phyloP scores from a whole-genome alignment of 2,329 filamentous ascomycete genomes.

The Monosporascus sp. region DNA sequence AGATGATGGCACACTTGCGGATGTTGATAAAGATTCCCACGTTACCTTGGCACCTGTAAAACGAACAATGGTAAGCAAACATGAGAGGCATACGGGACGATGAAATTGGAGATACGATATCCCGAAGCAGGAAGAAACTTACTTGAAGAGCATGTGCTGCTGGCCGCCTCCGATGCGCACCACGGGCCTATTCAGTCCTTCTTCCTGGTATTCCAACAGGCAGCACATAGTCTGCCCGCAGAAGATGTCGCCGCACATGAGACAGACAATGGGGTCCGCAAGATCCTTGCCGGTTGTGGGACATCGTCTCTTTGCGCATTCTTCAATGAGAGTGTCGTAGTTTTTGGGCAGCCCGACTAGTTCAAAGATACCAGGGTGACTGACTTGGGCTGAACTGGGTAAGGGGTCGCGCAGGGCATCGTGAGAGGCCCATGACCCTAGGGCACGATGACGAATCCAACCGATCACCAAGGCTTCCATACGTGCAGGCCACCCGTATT shows the following conservation, averaged over 20 bases:
- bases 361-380: conserved; percentile 90
- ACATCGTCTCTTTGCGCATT: conserved; percentile 77
- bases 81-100: background rate
- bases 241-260: conserved; percentile 95
- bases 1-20: conserved; percentile 88
- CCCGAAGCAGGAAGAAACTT: conserved; percentile 32
- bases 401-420: conserved; percentile 11
- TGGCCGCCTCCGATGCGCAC: conserved; percentile 73
- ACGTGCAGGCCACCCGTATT: conserved; percentile 45
- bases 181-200: conserved; percentile 31
- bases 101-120: background rate
- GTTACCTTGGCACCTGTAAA: conserved; percentile 71
- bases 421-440: conserved; percentile 23
- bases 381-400: conserved; percentile 44
- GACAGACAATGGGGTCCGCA: conserved; percentile 82
- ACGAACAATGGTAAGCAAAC: conserved; percentile 16
- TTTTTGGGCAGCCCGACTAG: conserved; percentile 87
- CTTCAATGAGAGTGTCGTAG: conserved; percentile 88
- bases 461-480: conserved; percentile 48
- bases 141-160: conserved; percentile 78
- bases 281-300: conserved; percentile 89
- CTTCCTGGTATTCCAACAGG: conserved; percentile 54
- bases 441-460: conserved; percentile 67
- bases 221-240: conserved; percentile 94
- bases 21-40: conserved; percentile 96